A percentile compares a stretch with the other conserved stretches of the same genome.
Conservation (phyloP, 192 early-diverging fungal genomes). For the Gonapodya prolifera region DNA sequence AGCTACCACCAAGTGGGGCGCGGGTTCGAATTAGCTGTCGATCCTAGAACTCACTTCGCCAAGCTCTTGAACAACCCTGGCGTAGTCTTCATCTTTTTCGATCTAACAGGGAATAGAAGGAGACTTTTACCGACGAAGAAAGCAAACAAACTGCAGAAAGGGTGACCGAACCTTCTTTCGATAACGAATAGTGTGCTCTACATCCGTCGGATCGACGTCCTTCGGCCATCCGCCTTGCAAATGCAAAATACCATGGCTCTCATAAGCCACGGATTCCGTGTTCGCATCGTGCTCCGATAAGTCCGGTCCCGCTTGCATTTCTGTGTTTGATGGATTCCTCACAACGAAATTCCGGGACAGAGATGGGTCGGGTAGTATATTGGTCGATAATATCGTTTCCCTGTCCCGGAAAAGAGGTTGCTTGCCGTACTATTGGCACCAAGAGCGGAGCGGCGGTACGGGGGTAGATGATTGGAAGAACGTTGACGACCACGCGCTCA, state of each 20-base stretch:
- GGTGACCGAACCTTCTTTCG: slow-evolving; percentile 52
- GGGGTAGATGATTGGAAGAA: no score
- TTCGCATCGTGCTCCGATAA: slow-evolving; percentile 45
- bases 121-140: no score
- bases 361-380: slow-evolving; percentile 30
- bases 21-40: background rate
- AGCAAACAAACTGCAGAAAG: no score
- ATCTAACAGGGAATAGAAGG: no score
- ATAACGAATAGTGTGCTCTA: slow-evolving; percentile 49
- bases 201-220: slow-evolving; percentile 44
- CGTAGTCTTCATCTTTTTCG: slow-evolving; percentile 54
- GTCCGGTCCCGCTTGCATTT: slow-evolving; percentile 37
- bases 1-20: background rate
- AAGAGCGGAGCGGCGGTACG: background rate
- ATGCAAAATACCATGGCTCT: slow-evolving; percentile 15
- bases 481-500: no score
- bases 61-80: slow-evolving; percentile 30
- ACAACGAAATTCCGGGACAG: slow-evolving; percentile 37
- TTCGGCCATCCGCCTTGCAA: slow-evolving; percentile 50
- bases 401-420: slow-evolving; percentile 35
- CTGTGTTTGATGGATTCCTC: slow-evolving; percentile 27
- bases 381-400: slow-evolving; percentile 16
- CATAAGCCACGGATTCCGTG: background rate
- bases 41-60: slow-evolving; percentile 24
- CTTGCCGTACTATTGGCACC: slow-evolving; percentile 28